Evolutionary conservation across 257 asterid genomes (phyloP), one percentile per base, ranked within the genome.

Genomic region (Solanum acaule): DNA sequence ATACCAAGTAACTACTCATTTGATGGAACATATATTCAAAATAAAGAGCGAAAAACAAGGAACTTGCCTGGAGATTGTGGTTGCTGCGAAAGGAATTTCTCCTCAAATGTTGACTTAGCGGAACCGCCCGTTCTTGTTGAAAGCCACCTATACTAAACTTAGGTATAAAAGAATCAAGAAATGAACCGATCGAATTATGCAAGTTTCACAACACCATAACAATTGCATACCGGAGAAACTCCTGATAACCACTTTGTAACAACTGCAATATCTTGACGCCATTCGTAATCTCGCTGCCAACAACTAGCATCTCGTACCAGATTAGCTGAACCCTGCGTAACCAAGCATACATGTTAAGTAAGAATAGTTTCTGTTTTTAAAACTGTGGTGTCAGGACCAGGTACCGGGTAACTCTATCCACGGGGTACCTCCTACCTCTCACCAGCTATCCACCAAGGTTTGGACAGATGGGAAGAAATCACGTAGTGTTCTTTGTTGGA

Each of bases 231-330:
- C 72, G 99, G 98, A 92, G 99, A 96, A 88, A 94, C 96, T 89
- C 99, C 99, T 10, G 99, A 96, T 75, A 97, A 91, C 99, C 99
- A 97, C 92, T 97, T 97, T 8, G 99, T 96, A 85, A 92, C 98
- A 89, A 97, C 99, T 81, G 99, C 99, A 91, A 96, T 97, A 90
- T 97, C 99, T 93, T 97, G 99, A 23, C 98, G 96, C 99, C 99
- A 97, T 89, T 97, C 99, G 77, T 97, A 94, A 86, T 97, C 99
- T 90, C 92, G 93, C 90, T 94, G 95, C 99, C 99, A 97, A 94
- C 98, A 92, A 90, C 99, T 97, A 89, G 98, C 97, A 91, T 96
- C 98, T 91, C 95, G 94, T 85, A 94, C 99, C 87, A 94, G 94
- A 93, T 94, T 94, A 49, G 94, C 93, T 44, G 99, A 94, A 78